Base-by-base conservation (phyloP, 176 grass and related monocot genomes). In the Alopecurus myosuroides region DNA sequence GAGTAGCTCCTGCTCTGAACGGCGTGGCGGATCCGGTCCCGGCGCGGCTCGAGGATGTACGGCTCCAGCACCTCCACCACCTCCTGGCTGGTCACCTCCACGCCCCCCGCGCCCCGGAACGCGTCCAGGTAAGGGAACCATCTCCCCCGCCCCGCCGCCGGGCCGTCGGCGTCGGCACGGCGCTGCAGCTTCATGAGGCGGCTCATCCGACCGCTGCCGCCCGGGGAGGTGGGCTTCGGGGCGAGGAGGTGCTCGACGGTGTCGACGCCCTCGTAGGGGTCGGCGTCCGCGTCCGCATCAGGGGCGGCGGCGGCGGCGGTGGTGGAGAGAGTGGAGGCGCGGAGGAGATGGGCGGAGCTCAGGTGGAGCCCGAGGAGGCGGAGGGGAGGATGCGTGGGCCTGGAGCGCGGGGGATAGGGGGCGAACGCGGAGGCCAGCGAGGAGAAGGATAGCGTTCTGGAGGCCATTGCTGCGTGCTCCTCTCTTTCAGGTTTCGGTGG, bases 181-280 rank as follows among this genome's bases (percentile, higher is more conserved):
- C 96, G 96, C 83, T 94, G 89, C 33, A 98, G 85, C 89, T 98
- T 98, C 96, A 95, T 98, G 31, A 95, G 87, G 29, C 91, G 96
- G 50, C 95, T 87, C 42, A 89, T 87, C 31, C 91, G 76, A 23
- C 87, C 85, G 20, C 75, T 36, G 1, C 70, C 64, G 0, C 46
- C 78, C 4, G 84, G 31, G 5, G 73, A 22, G 53, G 75, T 15
- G 35, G 74, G 66, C 22, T 14, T 26, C 0, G 79, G 55, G 22
- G 53, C 25, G 26, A 98, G 93, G 51, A 98, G 70, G 37, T 88
- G 88, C 89, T 93, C 89, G 7, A 98, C 96, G 2, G 87, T 91
- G 83, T 98, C 92, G 22, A 86, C 88, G 45, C 84, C 89, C 33
- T 89, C 91, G 28, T 37, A 75, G 28, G 72, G 72, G 74, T 76